Evolutionary conservation across 441 rosid genomes (phyloP), one percentile per base, ranked within the genome.

Genomic region (Capsella rubella): DNA sequence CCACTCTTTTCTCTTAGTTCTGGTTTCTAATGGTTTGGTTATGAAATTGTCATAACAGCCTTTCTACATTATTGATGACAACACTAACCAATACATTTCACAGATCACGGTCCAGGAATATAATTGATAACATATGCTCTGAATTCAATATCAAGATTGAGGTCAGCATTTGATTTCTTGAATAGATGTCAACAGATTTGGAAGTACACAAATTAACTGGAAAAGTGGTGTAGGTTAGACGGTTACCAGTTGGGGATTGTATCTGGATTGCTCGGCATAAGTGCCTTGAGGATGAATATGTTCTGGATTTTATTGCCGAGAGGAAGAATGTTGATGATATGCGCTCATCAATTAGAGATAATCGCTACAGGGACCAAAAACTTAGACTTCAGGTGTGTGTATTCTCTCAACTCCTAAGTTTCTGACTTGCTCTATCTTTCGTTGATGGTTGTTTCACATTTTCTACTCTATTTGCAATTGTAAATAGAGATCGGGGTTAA

Each of bases 331-430:
- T 95, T 71, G 90, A 85, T 73, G 98, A 95, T 69, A 69, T 95
- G 73, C 92, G 95, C 50, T 87, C 87, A 12, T 95, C 99, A 31
- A 95, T 95, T 54, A 82, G 93, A 76, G 99, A 92, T 77, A 87
- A 88, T 66, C 96, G 99, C 37, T 95, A 95, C 64, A 92, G 82
- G 65, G 97, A 95, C 83, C 99, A 95, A 83, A 95, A 95, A 79
- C 72, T 92, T 73, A 86, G 92, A 84, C 93, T 95, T 76, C 81
- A 84, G 96, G 98, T 65, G 40, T 32, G 72, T 67, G 42, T 11
- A 32, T 54, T 69, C 34, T 69, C 34, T 28, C 67, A 10, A 29
- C 58, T 46, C 9, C 54, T 13, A 13, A 32, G 16, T 46, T 16
- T 62, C 51, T 0, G 0, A 52, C 54, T 50, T 27, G 16, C 72